Conservation (phyloP, 2,329 filamentous ascomycete genomes). For the Colletotrichum spaethianum region DNA sequence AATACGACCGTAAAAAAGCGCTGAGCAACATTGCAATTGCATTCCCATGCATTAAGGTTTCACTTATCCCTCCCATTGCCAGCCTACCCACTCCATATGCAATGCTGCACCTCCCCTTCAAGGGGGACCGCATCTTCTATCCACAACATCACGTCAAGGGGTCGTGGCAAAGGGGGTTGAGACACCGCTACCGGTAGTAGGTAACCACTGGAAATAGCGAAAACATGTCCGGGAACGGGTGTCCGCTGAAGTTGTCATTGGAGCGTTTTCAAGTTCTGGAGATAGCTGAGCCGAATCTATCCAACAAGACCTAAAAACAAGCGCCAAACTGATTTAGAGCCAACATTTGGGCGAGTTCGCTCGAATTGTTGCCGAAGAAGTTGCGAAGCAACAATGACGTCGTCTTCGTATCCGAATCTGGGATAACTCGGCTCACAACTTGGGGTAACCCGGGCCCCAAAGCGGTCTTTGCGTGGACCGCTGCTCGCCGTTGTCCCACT, state of each 20-base stretch:
- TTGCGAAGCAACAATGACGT: neutral
- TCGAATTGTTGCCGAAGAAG: neutral
- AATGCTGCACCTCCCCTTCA: neutral
- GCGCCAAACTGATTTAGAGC: neutral
- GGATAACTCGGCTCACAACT: neutral
- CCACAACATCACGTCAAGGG: neutral
- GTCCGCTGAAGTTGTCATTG: neutral
- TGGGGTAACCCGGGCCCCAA: neutral
- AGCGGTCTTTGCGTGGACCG: neutral
- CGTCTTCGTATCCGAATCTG: neutral
- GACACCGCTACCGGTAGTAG: neutral
- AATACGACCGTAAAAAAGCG: neutral
- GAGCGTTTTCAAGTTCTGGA: neutral
- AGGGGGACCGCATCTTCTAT: neutral
- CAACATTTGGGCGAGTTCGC: neutral
- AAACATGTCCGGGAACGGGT: neutral
- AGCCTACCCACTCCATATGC: neutral
- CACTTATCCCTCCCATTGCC: too few species aligned
- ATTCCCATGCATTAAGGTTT: neutral
- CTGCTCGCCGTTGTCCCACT: neutral
- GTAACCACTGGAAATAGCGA: neutral
- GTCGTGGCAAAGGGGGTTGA: neutral
- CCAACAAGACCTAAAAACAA: neutral
- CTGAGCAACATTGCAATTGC: neutral
- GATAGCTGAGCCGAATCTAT: neutral